Base-by-base conservation (phyloP, 2,329 filamentous ascomycete species). In the Akanthomyces lecanii region DNA sequence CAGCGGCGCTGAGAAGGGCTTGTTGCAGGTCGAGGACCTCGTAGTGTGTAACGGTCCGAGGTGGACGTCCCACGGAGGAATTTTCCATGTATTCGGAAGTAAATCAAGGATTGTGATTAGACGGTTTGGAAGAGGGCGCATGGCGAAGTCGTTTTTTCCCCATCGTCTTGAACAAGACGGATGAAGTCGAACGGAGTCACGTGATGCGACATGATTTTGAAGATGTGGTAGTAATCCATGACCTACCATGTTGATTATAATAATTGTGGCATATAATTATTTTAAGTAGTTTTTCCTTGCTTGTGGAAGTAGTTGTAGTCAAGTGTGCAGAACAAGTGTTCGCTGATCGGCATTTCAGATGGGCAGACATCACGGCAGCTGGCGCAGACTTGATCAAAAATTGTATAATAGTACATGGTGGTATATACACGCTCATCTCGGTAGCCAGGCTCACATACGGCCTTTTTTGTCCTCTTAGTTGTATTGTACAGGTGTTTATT, bases 11-110 rank as follows among this genome's bases (percentile, higher is more conserved):
- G 64, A 84, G 76, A 61, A 83, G 72, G 63, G 77, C 68, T 21
- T 78, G 77, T 14, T 82, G 81, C 65, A 89, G 76, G 64, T 79
- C 79, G 63, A 89, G 83, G 69, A 88, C 78, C 65, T 85, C 78
- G 73, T 89, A 89, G 73, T 87, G 80, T 45, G 83, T 85, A 67
- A 78, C 73, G 66, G 73, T 69, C 53, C 69, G 57, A 56, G 61
- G 21, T 48, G 42, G 42, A 60, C 42, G 50, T 52, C 63, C 7
- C 61, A 36, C 56, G 45, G 56, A 56, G 36, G 62, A 42, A 28
- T 51, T 58, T 38, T 30, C 25, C 63, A 65, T 65, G 3, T 47
- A 42, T 18, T 44, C 10, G 11, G 21, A 33, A 12, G 18, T 23
- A 21, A 40, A 25, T 33, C 16, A n/a, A 47, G 8, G 33, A 5